A percentile compares a stretch with the other conserved stretches of the same genome.
phyloP scores from a whole-genome alignment of 1,284 basidiomycete genomes.

The Moniliophthora roreri region DNA sequence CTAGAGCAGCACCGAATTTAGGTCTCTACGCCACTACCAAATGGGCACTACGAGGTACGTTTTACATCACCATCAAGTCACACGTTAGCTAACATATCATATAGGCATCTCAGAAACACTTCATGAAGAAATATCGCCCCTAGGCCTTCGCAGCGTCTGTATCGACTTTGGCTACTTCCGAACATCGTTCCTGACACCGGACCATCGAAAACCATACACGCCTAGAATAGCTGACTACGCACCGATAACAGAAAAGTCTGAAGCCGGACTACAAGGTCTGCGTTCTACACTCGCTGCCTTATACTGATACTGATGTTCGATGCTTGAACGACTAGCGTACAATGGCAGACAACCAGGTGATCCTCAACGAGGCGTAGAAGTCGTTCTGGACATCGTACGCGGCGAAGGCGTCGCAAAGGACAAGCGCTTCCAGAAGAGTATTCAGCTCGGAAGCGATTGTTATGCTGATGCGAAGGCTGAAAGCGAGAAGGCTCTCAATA shows the following conservation, averaged over 20 bases:
- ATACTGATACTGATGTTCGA: background rate
- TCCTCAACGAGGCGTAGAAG: constrained; percentile 17
- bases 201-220: constrained; percentile 29
- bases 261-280: constrained; percentile 28
- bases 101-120: constrained; percentile 36
- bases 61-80: background rate
- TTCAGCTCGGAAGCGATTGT: constrained; percentile 27
- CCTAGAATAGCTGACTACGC: constrained; percentile 40
- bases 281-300: background rate
- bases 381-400: constrained; percentile 22
- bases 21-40: constrained; percentile 9
- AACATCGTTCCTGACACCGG: constrained; percentile 33
- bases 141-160: constrained; percentile 42
- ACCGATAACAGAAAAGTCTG: constrained; percentile 24
- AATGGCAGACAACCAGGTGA: constrained; percentile 21
- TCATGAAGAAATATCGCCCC: constrained; percentile 37
- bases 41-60: constrained; percentile 4
- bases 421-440: constrained; percentile 6
- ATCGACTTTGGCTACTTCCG: constrained; percentile 47
- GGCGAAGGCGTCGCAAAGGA: constrained; percentile 19
- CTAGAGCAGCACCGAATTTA: constrained; percentile 1
- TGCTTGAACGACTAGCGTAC: background rate
- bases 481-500: constrained; percentile 16
- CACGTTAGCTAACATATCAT: background rate
- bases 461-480: constrained; percentile 18